Percentiles rank a stretch among this genome's conserved stretches.
These are phyloP conservation scores for Solanum chilense DNA, from an alignment of 257 asterid genomes.

Conservation along the genomic window DNA sequence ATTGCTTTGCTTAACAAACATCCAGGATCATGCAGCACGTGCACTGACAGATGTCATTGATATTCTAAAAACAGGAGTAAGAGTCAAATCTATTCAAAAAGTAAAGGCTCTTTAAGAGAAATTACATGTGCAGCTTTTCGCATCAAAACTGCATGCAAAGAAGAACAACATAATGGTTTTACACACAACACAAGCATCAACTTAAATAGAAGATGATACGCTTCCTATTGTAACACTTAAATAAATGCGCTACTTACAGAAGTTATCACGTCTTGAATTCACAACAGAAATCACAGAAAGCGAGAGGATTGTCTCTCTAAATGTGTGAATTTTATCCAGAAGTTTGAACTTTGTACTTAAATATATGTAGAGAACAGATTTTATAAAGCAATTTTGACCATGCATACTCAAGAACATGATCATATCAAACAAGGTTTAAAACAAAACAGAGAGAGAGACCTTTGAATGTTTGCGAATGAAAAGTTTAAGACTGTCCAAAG, in stretches of 20 bases:
- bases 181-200: neutral
- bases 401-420: neutral
- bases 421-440: neutral
- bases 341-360: neutral
- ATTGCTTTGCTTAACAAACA: neutral
- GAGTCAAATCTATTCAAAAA: neutral
- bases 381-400: neutral
- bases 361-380: neutral
- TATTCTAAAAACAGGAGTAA: neutral
- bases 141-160: neutral
- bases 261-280: neutral
- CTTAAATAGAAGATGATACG: neutral
- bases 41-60: neutral
- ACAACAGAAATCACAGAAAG: neutral
- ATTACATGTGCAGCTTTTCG: neutral
- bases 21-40: neutral
- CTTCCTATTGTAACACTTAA: neutral
- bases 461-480: constrained; percentile 64
- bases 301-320: neutral
- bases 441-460: constrained; percentile 27
- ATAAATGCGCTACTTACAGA: neutral
- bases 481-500: constrained; percentile 55
- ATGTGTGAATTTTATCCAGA: neutral
- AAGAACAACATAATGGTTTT: neutral
- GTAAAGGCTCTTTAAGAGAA: neutral